Evolutionary conservation across 139 green algal species (phyloP), one percentile per base, ranked within the genome.

Genomic region (Astrephomene gubernaculifera): DNA sequence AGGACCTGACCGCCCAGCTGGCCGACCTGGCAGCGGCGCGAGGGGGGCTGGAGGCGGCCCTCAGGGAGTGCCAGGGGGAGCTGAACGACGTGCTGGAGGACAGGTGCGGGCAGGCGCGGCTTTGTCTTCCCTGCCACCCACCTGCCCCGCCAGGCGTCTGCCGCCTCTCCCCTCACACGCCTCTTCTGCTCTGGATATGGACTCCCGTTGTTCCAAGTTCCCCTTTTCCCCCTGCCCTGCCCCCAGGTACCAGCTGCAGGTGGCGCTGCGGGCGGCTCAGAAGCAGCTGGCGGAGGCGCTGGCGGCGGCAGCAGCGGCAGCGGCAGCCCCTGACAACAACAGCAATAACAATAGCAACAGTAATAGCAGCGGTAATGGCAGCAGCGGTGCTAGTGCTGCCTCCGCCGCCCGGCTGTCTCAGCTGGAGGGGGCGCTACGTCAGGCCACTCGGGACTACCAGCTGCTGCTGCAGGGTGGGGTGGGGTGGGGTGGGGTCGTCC

Each of bases 391-490:
- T 44, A 41, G 64, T 24, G 31, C 63, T 45, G 79, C 52, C 7
- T 38, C n/a, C 2, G 39, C 49, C 8, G 86, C 79, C 3, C 72
- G 68, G 8, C 27, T 82, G 52, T 68, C 31, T 35, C 43, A 44
- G 61, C 36, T 91, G 70, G 87, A 91, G 65, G 82, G 76, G 1
- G 82, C 87, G 27, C 78, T 91, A 33, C 68, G 71, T 49, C 87
- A 91, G 63, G 79, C 87, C 22, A 86, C 75, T 5, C 29, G 39
- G 27, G 87, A 91, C 61, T 91, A 91, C 64, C 82, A 87, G 38
- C 65, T 88, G 71, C 49, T 90, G 27, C 73, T 90, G 41, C 35
- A 82, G 27, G 87, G 87, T 90, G 74, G 4, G 79, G 22, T 33
- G 35, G 33, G 12, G 49, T n/a, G n/a, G n/a, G n/a, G n/a, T n/a